Evolutionary conservation across 1,139 yeast genomes (phyloP).

Genomic region (Kurtzmaniella natalensis): DNA sequence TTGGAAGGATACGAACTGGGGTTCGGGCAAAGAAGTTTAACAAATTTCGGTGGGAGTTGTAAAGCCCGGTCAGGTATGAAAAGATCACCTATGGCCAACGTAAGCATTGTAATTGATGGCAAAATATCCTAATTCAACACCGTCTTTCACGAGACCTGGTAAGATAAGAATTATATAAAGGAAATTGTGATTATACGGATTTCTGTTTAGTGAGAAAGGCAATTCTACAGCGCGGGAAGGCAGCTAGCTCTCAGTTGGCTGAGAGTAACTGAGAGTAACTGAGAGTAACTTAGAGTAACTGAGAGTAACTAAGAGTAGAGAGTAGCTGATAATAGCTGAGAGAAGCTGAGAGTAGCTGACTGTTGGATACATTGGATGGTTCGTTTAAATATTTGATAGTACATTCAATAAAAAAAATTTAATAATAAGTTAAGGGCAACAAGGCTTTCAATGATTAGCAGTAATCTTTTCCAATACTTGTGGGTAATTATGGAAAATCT

Average conservation of each 20-base stretch:
- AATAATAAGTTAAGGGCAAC: background rate
- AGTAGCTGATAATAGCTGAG: too few species aligned
- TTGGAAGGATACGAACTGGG: slow-evolving; percentile 35
- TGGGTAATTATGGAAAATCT: slow-evolving; percentile 70
- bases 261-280: too few species aligned
- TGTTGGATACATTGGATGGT: background rate
- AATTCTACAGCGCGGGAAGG: too few species aligned
- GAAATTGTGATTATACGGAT: too few species aligned
- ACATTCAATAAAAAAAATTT: background rate
- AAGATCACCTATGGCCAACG: slow-evolving; percentile 87
- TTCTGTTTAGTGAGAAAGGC: too few species aligned
- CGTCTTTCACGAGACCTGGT: too few species aligned
- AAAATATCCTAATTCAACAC: too few species aligned
- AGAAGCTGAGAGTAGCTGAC: too few species aligned
- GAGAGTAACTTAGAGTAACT: too few species aligned
- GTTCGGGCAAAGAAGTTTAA: slow-evolving; percentile 60
- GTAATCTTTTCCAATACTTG: slow-evolving; percentile 58
- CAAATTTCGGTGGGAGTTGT: slow-evolving; percentile 56
- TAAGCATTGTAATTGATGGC: slow-evolving; percentile 49
- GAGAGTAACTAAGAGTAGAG: too few species aligned
- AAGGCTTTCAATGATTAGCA: slow-evolving; percentile 24
- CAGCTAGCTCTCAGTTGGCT: too few species aligned
- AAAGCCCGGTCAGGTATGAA: slow-evolving; percentile 84
- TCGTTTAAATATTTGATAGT: background rate
- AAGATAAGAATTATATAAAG: too few species aligned